Base-by-base conservation (phyloP, 1,284 basidiomycete genomes). In the Sanghuangporus baumii region DNA sequence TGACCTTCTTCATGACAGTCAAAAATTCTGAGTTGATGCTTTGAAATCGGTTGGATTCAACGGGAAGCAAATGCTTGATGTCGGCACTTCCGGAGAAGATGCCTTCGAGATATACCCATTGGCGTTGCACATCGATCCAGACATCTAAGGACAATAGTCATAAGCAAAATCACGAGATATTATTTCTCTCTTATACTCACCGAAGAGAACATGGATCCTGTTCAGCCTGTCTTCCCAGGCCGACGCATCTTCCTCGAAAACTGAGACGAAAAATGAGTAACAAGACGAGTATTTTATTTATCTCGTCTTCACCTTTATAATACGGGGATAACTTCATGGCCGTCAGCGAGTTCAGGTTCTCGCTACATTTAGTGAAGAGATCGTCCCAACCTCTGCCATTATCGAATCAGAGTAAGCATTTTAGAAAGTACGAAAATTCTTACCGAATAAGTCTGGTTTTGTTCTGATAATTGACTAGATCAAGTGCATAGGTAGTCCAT, bases 11-110 rank as follows among this genome's bases (percentile, higher is more conserved):
- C 96, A 99, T 98, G 67, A 98, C 93, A 0, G 94, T 89, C 61
- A 99, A 81, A 78, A 99, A 99, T 74, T 99, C 97, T 52, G 94
- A 88, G 75, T 99, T 98, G 84, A 99, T 99, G 77, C 96, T 98
- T 74, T 94, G 91, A 80, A 99, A 99, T 40, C 97, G 92, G 40
- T 94, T 88, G 70, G 89, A 96, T 77, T 99, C 98, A 65, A 98
- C 92, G 0, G 98, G 98, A 6, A 99, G 86, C 18, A 99, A 87
- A 74, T 99, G 97, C 75, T 94, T 98, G 85, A 96, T 98, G 72
- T 98, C 96, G 26, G 94, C 95, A 69, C 94, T 98, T 48, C 96
- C 95, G n/a, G 94, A 94, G 77, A 99, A 99, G 71, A 99, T 98
- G 59, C 97, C 97, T 72, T 99, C 96, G 59, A 99, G 82, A 72